Conservation (phyloP, 192 early-diverging fungal genomes). For the Entophlyctis helioformis region DNA sequence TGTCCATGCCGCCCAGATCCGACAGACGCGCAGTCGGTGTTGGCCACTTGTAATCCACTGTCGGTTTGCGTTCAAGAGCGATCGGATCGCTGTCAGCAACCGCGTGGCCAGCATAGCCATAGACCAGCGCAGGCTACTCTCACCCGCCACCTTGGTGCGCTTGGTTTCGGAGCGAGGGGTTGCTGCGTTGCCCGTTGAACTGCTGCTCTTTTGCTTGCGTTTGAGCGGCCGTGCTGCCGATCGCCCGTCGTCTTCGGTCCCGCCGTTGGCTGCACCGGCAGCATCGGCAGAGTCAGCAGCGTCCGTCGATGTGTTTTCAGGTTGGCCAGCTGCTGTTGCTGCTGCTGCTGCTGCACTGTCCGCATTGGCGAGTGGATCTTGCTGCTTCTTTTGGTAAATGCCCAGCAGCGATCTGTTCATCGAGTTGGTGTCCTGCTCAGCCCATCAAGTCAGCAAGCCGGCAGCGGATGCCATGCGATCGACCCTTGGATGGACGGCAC, state of each 20-base stretch:
- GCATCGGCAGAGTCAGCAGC: no score
- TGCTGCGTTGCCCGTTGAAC: no score
- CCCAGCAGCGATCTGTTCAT: constrained; percentile 20
- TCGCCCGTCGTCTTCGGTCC: not conserved
- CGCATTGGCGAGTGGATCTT: no score
- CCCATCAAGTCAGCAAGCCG: not conserved
- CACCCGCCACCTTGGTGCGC: constrained; percentile 2
- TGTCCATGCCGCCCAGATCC: constrained; percentile 87
- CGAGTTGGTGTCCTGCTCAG: constrained; percentile 18
- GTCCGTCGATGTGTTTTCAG: no score
- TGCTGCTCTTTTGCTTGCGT: not conserved
- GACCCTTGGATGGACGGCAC: not conserved
- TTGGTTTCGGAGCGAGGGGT: not conserved
- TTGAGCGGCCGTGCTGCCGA: not conserved
- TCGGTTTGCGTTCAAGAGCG: not conserved
- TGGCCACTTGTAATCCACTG: constrained; percentile 24
- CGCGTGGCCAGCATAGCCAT: not conserved
- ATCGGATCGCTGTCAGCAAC: not conserved
- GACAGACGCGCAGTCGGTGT: constrained; percentile 49
- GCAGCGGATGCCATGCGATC: not conserved
- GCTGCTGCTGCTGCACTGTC: not conserved
- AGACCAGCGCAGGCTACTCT: not conserved
- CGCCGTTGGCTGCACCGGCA: not conserved
- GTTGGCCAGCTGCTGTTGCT: not conserved
- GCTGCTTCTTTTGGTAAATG: constrained; percentile 15